Evolutionary conservation across 306 rosid species (phyloP).

Genomic region (Glycine soja): DNA sequence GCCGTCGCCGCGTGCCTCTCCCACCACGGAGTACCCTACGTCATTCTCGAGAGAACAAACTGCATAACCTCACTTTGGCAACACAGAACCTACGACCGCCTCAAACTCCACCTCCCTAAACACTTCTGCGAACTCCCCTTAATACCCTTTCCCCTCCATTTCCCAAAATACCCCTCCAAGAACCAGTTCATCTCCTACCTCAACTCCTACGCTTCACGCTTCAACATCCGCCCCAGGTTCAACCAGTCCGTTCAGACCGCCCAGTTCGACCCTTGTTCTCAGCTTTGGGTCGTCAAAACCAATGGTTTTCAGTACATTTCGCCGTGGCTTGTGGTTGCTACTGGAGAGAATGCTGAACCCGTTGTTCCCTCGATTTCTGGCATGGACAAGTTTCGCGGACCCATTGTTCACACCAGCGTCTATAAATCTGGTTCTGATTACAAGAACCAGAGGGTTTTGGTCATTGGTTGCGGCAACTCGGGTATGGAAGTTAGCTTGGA

Average conservation of each 20-base stretch:
- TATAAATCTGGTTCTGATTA: conserved; percentile 67
- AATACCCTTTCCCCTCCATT: conserved; percentile 62
- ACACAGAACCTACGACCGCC: conserved; percentile 72
- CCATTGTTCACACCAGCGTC: conserved; percentile 60
- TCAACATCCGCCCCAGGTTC: conserved; percentile 69
- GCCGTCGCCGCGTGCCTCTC: conserved; percentile 82
- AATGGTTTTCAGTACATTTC: conserved; percentile 60
- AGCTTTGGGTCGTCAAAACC: conserved; percentile 66
- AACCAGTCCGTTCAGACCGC: conserved; percentile 65
- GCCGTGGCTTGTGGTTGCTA: conserved; percentile 74
- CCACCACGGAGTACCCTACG: conserved; percentile 53
- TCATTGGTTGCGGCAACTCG: conserved; percentile 86
- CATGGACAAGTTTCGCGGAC: conserved; percentile 55
- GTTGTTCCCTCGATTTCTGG: conserved; percentile 63
- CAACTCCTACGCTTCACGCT: conserved; percentile 69
- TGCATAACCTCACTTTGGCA: conserved; percentile 84
- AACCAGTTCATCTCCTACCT: conserved; percentile 76
- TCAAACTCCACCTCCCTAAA: conserved; percentile 84
- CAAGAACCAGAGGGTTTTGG: conserved; percentile 65
- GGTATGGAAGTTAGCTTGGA: conserved; percentile 97
- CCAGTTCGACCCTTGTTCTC: conserved; percentile 43
- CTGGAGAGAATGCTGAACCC: conserved; percentile 91
- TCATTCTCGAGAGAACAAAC: conserved; percentile 66
- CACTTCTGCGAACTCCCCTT: conserved; percentile 76
- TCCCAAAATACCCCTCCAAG: conserved; percentile 79